Base-by-base conservation (phyloP, 2,329 filamentous ascomycete species). In the Zymoseptoria tritici region DNA sequence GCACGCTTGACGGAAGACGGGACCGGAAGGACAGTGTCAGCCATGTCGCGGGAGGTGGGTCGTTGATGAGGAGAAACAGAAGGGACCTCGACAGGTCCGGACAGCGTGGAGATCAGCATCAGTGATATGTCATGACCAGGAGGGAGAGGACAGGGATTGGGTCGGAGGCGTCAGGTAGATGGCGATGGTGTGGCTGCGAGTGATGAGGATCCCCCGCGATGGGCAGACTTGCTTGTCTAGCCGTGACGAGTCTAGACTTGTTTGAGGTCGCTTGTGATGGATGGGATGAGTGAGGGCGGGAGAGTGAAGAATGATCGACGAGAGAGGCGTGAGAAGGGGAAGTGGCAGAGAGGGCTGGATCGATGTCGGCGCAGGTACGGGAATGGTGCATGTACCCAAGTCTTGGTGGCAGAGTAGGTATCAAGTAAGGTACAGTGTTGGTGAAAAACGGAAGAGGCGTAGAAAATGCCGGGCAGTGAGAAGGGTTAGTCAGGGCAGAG, bases 1-100 rank as follows among this genome's bases (percentile, higher is more conserved):
- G 70, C 70, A 52, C 69, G 58, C 61, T 72, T 72, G 22, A 64
- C 61, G 4, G 65, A 46, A 3, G 70, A 72, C 8, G 61, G 56
- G n/a, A 63, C 60, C 7, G 65, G 56, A 16, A 62, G 59, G 7
- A 63, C 61, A 11, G 61, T 56, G 53, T 67, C 62, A 6, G 65
- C 55, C 65, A 67, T 67, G 11, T 58, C 62, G 42, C 56, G 57
- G 52, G 52, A 49, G 53, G 50, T 49, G 53, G 51, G 57, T 16
- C 58, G 62, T 42, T 58, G 56, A 55, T 58, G 55, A 56, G 64
- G 60, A 57, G 64, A 61, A 53, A 58, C 54, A 54, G 61, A 57
- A 29, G 52, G 52, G 54, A 62, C 64, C 61, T 66, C 64, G 51
- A 64, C 62, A 29, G 64, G 64, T 61, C 64, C 62, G 24, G 61